Evolutionary conservation across 352 stramenopile species (phyloP), one percentile per base, ranked within the genome.

Genomic region (Globisporangium takayamanum): DNA sequence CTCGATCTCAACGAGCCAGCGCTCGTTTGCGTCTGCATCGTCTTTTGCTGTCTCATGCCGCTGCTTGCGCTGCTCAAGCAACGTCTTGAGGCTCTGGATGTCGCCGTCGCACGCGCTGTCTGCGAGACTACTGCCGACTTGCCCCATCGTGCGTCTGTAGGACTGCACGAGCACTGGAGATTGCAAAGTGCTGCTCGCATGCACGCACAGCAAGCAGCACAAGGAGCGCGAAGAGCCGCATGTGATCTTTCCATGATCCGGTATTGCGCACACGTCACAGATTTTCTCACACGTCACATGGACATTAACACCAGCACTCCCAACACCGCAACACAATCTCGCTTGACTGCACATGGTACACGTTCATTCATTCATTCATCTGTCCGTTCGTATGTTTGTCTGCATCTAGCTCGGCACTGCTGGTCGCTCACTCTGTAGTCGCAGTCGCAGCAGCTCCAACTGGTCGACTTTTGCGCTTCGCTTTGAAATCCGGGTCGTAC

Each of bases 81-180:
- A 52, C 16, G 62, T 47, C 59, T 83, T 84, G 60, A 87, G 70
- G 50, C 55, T 59, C 60, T 76, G 63, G 25, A 77, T 80, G 62
- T 87, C 77, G 56, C 67, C 66, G 50, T 84, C 73, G 46, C 80
- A 60, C 28, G 84, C 73, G 55, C 65, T 78, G 61, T 87, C 77
- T 5, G 80, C 70, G 48, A 87, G 59, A 22, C 52, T 65, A 20
- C 53, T 59, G 47, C 47, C 26, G 1, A 46, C 8, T 47, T 64
- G 59, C 12, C 53, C 52, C 59, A 63, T 63, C 33, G 14, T 28
- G 48, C 11, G 16, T 12, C 14, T 53, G 49, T 5, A 44, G 39
- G 12, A 22, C 22, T 22, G 22, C 22, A 18, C 16, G 12, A 45
- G 39, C 3, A 22, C 22, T 45, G 41, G 18, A 10, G 41, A 46